Conservation (phyloP, 2,329 filamentous ascomycete genomes). For the Phialophora macrospora region DNA sequence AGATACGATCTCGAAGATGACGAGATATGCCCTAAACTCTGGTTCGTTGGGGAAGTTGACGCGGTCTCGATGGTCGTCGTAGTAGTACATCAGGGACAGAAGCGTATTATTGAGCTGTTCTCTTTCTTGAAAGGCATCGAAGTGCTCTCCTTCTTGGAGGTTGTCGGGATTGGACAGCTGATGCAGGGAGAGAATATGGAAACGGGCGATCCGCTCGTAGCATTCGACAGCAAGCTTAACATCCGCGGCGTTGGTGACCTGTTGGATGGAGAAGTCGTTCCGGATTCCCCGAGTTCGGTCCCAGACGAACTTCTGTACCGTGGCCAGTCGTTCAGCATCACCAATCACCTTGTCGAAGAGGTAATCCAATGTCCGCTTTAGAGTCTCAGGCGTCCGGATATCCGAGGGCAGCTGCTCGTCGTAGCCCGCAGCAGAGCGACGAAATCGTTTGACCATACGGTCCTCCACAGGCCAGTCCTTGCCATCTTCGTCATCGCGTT, state of each 20-base stretch:
- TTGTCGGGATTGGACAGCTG: slow-evolving; percentile 59
- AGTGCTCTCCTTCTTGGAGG: slow-evolving; percentile 56
- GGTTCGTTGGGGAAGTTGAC: slow-evolving; percentile 62
- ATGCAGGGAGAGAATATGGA: slow-evolving; percentile 67
- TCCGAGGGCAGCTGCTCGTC: slow-evolving; percentile 68
- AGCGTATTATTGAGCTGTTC: slow-evolving; percentile 69
- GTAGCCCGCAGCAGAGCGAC: slow-evolving; percentile 65
- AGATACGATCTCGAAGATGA: slow-evolving; percentile 59
- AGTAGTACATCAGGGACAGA: slow-evolving; percentile 65
- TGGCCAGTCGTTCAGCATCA: slow-evolving; percentile 54
- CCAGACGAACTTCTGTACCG: slow-evolving; percentile 69
- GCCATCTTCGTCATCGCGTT: slow-evolving; percentile 32
- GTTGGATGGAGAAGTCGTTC: slow-evolving; percentile 69
- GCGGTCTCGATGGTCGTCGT: slow-evolving; percentile 59
- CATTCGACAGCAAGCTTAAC: slow-evolving; percentile 63
- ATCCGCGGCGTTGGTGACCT: slow-evolving; percentile 61
- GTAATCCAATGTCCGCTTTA: slow-evolving; percentile 55
- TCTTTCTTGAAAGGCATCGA: slow-evolving; percentile 64
- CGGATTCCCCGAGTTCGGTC: slow-evolving; percentile 67
- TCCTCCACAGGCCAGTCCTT: slow-evolving; percentile 52
- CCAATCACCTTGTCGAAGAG: slow-evolving; percentile 57
- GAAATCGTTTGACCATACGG: slow-evolving; percentile 68
- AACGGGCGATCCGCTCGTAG: slow-evolving; percentile 66
- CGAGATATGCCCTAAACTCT: slow-evolving; percentile 68
- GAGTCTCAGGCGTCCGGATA: slow-evolving; percentile 61